Evolutionary conservation across 352 stramenopile species (phyloP).

Genomic region (Globisporangium megalacanthum): DNA sequence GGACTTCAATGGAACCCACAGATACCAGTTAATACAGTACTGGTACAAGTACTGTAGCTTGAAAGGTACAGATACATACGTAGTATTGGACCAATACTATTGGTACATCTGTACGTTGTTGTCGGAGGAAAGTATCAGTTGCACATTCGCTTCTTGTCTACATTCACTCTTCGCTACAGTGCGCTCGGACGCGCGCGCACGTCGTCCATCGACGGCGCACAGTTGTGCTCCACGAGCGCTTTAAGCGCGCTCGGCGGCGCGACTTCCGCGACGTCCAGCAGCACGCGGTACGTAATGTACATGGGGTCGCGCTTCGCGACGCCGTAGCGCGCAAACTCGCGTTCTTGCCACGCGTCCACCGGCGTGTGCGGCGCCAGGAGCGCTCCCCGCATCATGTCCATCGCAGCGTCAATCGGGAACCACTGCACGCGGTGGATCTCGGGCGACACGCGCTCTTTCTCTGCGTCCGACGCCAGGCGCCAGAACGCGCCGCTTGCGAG

Average conservation of each 20-base stretch:
- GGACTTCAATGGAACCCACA: too few relatives aligned
- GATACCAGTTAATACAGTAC: too few relatives aligned
- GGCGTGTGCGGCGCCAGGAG: constrained; percentile 21
- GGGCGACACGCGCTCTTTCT: constrained; percentile 46
- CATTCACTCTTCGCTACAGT: constrained; percentile 1
- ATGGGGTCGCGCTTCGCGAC: constrained; percentile 38
- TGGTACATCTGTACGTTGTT: too few relatives aligned
- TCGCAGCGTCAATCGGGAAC: constrained; percentile 47
- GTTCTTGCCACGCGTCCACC: constrained; percentile 36
- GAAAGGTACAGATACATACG: too few relatives aligned
- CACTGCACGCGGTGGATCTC: constrained; percentile 51
- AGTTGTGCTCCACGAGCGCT: background rate
- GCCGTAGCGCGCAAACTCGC: constrained; percentile 30
- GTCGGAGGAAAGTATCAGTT: too few relatives aligned
- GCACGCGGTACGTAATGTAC: constrained; percentile 44
- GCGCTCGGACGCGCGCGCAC: constrained; percentile 4
- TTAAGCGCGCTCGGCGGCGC: constrained; percentile 11
- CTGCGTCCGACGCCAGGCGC: constrained; percentile 16
- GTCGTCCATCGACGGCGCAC: constrained; percentile 6
- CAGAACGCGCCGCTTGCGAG: constrained; percentile 33
- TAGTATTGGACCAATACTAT: too few relatives aligned
- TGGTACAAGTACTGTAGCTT: too few relatives aligned
- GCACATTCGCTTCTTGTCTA: too few relatives aligned
- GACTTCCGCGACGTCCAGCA: constrained; percentile 30
- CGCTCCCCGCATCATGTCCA: constrained; percentile 34